Base-by-base conservation (phyloP, 139 green algal species). In the Tetratostichococcus sp. region DNA sequence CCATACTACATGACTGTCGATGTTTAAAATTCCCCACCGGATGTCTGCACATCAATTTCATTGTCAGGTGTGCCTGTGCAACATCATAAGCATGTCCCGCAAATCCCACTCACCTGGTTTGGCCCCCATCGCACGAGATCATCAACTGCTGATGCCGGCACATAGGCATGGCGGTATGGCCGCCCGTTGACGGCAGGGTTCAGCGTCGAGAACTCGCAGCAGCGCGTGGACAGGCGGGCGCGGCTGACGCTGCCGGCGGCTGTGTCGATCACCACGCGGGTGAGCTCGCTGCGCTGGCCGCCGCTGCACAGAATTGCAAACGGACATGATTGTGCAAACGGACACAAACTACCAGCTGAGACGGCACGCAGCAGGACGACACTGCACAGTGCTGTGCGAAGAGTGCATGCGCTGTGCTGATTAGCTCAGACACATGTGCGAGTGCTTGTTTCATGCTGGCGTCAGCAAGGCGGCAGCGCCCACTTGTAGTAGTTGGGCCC, bases 121-220 rank as follows among this genome's bases (percentile, higher is more conserved):
- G 80, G 35, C 16, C 77, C 77, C 67, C 78, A 84, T 22, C 21
- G 14, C 28, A 76, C 70, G 4, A 66, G 35, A 1, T 17, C 4
- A n/a, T 68, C 31, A 32, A 78, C 50, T 17, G 39, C 39, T 26
- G 62, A 67, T 30, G 43, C 80, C 4, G 58, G 50, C 21, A 65
- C 4, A 23, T 73, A 73, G 17, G 69, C 69, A 35, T 73, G 69
- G 16, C 69, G 35, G 69, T 73, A 65, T 35, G 69, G 35, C 33
- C 69, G 69, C 25, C 69, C 69, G 8, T 28, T 35, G 8, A 6
- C n/a, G 5, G 23, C 14, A 5, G 69, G 69, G 26, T 43, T 43
- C 35, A 73, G 25, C 50, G 50, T 62, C 14, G 50, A 62, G 50
- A 62, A 62, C 50, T 62, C 50, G 50, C 50, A 62, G 50, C 14